Conservation (phyloP, 129 eudicot genomes). For the Escallonia rubra region DNA sequence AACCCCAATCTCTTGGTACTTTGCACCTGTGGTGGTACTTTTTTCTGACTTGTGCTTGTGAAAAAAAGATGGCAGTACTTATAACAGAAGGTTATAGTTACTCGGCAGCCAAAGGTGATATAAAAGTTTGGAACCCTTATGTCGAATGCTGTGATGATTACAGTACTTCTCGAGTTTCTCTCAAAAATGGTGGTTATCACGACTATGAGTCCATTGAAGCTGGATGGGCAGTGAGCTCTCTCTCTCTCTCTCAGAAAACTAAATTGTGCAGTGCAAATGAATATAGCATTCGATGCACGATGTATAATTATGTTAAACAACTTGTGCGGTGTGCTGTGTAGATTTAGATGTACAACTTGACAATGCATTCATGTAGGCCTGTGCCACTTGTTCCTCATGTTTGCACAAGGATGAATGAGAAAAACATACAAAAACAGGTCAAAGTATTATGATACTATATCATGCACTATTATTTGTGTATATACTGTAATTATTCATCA, state of each 20-base stretch:
- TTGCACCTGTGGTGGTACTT: background rate
- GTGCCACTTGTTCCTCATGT: too few species aligned
- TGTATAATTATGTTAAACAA: too few species aligned
- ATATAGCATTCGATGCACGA: too few species aligned
- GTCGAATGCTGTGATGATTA: conserved; percentile 60
- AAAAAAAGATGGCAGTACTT: conserved; percentile 28
- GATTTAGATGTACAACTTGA: too few species aligned
- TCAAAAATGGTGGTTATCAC: conserved; percentile 28
- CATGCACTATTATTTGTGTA: background rate
- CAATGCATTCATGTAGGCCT: too few species aligned
- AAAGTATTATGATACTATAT: background rate
- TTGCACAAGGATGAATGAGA: too few species aligned
- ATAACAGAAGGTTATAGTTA: conserved; percentile 45
- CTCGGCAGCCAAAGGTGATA: conserved; percentile 54
- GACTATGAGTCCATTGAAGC: conserved; percentile 44
- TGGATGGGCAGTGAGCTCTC: conserved; percentile 57
- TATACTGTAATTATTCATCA: background rate
- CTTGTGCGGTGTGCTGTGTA: too few species aligned
- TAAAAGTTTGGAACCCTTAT: conserved; percentile 45
- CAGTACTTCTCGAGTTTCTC: conserved; percentile 40
- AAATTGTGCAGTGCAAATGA: too few species aligned
- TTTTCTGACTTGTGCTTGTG: background rate
- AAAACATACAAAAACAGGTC: background rate
- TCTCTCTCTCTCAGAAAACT: too few species aligned
- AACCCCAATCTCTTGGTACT: background rate